Base-by-base conservation (phyloP, 805 yeast genomes). In the Monosporozyma aerobia region DNA sequence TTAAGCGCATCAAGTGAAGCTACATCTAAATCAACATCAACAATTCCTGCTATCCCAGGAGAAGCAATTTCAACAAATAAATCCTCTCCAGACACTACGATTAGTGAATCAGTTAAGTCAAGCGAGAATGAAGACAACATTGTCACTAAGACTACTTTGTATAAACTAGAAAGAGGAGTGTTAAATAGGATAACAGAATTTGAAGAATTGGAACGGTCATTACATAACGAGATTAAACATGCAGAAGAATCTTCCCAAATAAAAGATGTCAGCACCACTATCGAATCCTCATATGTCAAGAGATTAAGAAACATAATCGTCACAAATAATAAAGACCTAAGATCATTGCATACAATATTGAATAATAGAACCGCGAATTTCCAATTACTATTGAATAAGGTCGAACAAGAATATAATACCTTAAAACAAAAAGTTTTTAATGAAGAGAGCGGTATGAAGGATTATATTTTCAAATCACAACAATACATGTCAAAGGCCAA, bases 351-450 rank as follows among this genome's bases (percentile, higher is more conserved):
- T 37, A 27, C 37, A 14, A 45, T 22, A 27, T 47, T 54, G n/a
- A 50, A 50, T 35, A 48, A 50, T 16, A 53, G 59, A 47, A 49
- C 49, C 1, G 25, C 41, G 14, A 56, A 57, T 40, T 51, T 40
- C 13, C 35, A 46, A 46, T n/a, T 25, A 13, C n/a, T 45, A 32
- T 22, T 45, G 7, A 30, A 30, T 29, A 30, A 45, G 22, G n/a
- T 25, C 7, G 27, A 45, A 16, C n/a, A 33, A 14, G 37, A 13
- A n/a, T 19, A 33, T 45, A 8, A 2, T 13, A 23, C 29, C 2
- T 45, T 45, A 32, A 13, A 45, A 22, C 32, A 19, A 30, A 45
- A 22, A 29, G 10, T 7, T 2, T 5, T 23, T 11, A 6, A 8
- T 9, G 23, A 43, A 8, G 29, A 11, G 3, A 23, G 19, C 5